These are phyloP conservation scores for Chlorella sorokiniana DNA, from an alignment of 139 green algal species.

Conservation along the genomic window DNA sequence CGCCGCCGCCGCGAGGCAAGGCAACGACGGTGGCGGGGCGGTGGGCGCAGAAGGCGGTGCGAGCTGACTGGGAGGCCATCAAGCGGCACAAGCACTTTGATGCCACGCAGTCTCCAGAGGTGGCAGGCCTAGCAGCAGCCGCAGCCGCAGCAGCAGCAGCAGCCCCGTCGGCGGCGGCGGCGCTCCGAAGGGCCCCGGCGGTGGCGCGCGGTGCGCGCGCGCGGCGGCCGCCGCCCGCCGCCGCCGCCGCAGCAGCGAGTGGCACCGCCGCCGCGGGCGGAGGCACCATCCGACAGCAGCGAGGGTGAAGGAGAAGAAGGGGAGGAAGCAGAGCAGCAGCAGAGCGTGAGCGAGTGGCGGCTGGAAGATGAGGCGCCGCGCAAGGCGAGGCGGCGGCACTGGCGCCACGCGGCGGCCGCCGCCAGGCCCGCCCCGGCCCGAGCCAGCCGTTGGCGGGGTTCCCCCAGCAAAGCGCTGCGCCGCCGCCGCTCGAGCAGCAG, in stretches of 20 bases:
- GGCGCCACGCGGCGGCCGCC: too few species aligned
- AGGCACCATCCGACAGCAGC: background rate
- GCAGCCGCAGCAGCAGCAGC: background rate
- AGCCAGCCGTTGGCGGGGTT: background rate
- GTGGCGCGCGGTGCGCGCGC: background rate
- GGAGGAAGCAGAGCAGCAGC: background rate
- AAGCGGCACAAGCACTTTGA: background rate
- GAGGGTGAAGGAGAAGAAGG: background rate
- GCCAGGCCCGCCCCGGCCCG: too few species aligned
- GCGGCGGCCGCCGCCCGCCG: too few species aligned
- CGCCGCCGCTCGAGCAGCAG: background rate
- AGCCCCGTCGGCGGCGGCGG: background rate
- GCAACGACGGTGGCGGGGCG: background rate
- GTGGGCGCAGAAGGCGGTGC: constrained; percentile 3
- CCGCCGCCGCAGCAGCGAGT: background rate
- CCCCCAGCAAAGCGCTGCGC: background rate
- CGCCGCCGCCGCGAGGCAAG: background rate
- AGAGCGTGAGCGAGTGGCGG: background rate
- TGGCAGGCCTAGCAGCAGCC: too few species aligned
- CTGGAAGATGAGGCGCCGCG: background rate
- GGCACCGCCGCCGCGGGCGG: background rate
- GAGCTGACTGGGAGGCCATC: background rate
- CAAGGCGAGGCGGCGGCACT: too few species aligned
- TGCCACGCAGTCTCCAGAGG: too few species aligned
- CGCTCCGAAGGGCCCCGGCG: too few species aligned